Evolutionary conservation across 345 rosid genomes (phyloP).

Genomic region (Capsella bursapastoris): DNA sequence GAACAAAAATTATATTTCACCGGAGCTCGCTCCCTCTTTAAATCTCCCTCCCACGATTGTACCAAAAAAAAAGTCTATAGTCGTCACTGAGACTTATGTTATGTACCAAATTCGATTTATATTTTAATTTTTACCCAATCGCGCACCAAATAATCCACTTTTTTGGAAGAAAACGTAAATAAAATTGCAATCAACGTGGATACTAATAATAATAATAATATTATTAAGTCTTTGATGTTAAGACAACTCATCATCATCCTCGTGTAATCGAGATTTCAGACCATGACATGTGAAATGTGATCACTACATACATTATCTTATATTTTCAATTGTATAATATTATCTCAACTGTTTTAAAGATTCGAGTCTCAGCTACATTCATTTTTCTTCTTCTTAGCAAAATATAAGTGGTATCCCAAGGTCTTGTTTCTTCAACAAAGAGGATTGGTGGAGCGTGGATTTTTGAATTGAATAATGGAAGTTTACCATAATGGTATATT

Average conservation of each 20-base stretch:
- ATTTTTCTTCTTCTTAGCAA: too few relatives aligned
- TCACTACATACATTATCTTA: too few relatives aligned
- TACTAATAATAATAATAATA: too few relatives aligned
- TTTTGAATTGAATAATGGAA: constrained; percentile 25
- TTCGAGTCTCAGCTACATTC: too few relatives aligned
- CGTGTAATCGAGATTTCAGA: background rate
- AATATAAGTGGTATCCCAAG: too few relatives aligned
- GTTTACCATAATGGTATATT: constrained; percentile 23
- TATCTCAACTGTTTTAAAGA: too few relatives aligned
- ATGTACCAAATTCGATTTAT: too few relatives aligned
- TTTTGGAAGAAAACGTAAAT: background rate
- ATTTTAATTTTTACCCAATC: background rate
- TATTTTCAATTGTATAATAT: too few relatives aligned
- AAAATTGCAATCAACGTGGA: background rate
- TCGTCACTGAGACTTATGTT: too few relatives aligned
- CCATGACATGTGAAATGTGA: background rate
- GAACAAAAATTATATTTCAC: background rate
- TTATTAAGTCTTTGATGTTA: too few relatives aligned
- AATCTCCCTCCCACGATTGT: constrained; percentile 34
- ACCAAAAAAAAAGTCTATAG: background rate
- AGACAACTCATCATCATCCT: too few relatives aligned
- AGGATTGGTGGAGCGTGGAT: background rate
- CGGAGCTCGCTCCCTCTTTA: constrained; percentile 6
- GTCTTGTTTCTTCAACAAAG: background rate
- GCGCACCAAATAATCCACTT: background rate